These are phyloP conservation scores for Phytophthora macrochlamydospora DNA, from an alignment of 352 stramenopile species.

Conservation along the genomic window DNA sequence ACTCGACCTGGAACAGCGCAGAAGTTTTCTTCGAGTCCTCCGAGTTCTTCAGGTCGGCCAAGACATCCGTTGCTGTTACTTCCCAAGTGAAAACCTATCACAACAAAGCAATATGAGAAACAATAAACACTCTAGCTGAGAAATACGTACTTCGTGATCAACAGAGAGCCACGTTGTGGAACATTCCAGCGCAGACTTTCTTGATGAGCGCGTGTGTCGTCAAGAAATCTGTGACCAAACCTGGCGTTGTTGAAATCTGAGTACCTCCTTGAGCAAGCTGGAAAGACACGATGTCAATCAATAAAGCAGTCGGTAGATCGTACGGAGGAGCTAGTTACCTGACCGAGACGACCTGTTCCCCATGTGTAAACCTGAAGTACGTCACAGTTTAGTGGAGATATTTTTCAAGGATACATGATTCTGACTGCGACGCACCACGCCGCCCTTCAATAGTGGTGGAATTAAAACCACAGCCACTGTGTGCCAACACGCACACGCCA, in stretches of 20 bases:
- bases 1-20: conserved; percentile 79
- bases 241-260: conserved; percentile 72
- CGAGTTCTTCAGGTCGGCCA: conserved; percentile 73
- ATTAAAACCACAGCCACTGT: conserved; percentile 89
- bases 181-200: conserved; percentile 85
- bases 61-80: conserved; percentile 92
- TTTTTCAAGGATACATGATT: not conserved
- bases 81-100: conserved; percentile 91
- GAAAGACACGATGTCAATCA: not conserved
- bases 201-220: conserved; percentile 85
- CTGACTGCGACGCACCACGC: conserved; percentile 48
- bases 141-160: conserved; percentile 76
- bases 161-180: conserved; percentile 91
- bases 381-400: not conserved
- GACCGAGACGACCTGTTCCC: conserved; percentile 92
- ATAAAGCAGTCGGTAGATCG: not conserved
- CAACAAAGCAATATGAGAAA: not conserved
- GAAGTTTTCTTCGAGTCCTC: conserved; percentile 77
- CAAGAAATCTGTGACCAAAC: conserved; percentile 84
- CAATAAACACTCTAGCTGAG: not conserved
- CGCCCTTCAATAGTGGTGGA: conserved; percentile 82
- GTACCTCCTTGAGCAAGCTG: conserved; percentile 74
- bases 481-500: conserved; percentile 89
- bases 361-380: conserved; percentile 85
- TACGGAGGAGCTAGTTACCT: conserved; percentile 44